A percentile compares a stretch with the other conserved stretches of the same genome.
These are phyloP conservation scores for Drosera spatulata DNA, from an alignment of 179 eudicot species.

Conservation along the genomic window DNA sequence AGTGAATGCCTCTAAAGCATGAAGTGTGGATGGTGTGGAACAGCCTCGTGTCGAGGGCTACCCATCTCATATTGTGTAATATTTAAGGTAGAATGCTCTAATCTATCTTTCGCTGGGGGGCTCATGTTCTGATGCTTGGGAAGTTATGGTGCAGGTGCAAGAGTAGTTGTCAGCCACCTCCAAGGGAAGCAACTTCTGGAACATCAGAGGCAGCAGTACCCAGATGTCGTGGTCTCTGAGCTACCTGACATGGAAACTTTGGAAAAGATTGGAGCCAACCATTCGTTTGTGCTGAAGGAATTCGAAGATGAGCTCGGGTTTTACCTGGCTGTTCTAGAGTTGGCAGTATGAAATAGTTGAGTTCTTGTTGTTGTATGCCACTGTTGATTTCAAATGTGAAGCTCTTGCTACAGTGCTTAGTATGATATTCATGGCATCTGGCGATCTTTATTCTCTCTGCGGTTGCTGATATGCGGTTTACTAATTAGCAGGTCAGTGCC, in stretches of 20 bases:
- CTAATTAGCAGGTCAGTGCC: too few relatives aligned
- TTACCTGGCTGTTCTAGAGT: conserved; percentile 56
- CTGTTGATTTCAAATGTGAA: too few relatives aligned
- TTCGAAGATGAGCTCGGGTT: conserved; percentile 46
- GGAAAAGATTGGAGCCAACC: conserved; percentile 39
- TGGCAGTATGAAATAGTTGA: conserved; percentile 10
- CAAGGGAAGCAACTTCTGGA: conserved; percentile 55
- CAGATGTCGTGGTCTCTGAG: conserved; percentile 47
- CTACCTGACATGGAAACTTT: conserved; percentile 50
- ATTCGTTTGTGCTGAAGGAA: conserved; percentile 34
- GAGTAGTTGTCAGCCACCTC: conserved; percentile 83
- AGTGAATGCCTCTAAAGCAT: too few relatives aligned
- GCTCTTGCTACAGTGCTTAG: too few relatives aligned
- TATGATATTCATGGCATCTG: too few relatives aligned
- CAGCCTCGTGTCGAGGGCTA: too few relatives aligned
- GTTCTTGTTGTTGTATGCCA: neutral
- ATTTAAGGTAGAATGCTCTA: neutral
- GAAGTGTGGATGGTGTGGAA: too few relatives aligned
- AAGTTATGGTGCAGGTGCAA: conserved; percentile 43
- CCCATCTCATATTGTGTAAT: neutral
- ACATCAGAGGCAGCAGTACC: conserved; percentile 43
- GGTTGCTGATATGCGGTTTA: too few relatives aligned
- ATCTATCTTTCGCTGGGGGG: neutral
- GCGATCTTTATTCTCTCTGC: too few relatives aligned
- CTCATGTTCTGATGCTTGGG: neutral